These are phyloP conservation scores for Singerocomus rubriflavus DNA, from an alignment of 1,284 basidiomycete species.

Conservation along the genomic window DNA sequence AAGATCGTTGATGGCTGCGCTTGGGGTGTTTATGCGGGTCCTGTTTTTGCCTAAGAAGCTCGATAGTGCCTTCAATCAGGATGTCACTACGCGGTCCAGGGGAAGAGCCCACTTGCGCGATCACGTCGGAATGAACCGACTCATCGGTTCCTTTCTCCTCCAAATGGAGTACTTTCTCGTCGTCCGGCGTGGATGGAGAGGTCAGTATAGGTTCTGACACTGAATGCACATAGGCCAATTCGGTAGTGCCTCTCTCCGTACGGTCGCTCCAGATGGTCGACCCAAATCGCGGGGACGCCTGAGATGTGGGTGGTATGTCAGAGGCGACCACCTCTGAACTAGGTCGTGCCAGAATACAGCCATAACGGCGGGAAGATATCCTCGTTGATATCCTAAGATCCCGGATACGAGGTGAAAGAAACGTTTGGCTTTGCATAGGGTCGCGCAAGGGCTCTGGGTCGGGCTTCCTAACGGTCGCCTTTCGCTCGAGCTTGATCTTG, in stretches of 20 bases:
- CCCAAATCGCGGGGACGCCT: neutral
- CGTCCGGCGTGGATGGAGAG: neutral
- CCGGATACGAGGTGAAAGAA: conserved; percentile 22
- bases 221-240: conserved; percentile 2
- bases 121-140: conserved; percentile 13
- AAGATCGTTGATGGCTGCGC: conserved; percentile 14
- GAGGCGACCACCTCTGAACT: neutral
- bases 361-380: conserved; percentile 22
- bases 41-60: neutral
- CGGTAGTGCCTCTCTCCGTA: neutral
- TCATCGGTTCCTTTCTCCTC: conserved; percentile 8
- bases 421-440: neutral
- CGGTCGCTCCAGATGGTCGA: neutral
- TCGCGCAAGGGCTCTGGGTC: neutral
- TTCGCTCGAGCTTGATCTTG: conserved; percentile 27
- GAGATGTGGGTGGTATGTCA: neutral
- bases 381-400: conserved; percentile 13
- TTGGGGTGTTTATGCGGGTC: neutral
- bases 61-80: neutral
- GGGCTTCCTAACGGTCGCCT: conserved; percentile 23
- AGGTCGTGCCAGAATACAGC: conserved; percentile 2
- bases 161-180: conserved; percentile 8
- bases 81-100: neutral
- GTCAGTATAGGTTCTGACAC: conserved; percentile 15
- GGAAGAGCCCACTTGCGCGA: conserved; percentile 8